Evolutionary conservation across 257 asterid species (phyloP).

Genomic region (Primulina huaijiensis): DNA sequence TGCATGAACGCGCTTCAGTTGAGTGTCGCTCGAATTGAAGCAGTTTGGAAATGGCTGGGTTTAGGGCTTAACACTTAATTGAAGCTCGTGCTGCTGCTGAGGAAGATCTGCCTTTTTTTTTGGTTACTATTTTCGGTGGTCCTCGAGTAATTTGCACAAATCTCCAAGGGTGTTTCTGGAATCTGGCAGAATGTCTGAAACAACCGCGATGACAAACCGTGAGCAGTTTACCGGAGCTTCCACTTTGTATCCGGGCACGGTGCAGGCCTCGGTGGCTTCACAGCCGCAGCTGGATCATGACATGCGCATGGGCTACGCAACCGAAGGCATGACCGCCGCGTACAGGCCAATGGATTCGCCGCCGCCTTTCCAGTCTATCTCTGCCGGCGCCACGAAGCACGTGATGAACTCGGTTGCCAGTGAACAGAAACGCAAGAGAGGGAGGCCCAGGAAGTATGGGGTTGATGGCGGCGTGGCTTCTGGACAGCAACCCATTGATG

Average conservation of each 20-base stretch:
- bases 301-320: slow-evolving; percentile 23
- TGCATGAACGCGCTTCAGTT: neutral
- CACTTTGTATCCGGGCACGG: slow-evolving; percentile 6
- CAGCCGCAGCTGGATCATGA: slow-evolving; percentile 21
- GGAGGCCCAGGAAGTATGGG: slow-evolving; percentile 42
- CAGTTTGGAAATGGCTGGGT: slow-evolving; percentile 1
- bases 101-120: slow-evolving; percentile 17
- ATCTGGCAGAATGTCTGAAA: slow-evolving; percentile 25
- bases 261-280: slow-evolving; percentile 5
- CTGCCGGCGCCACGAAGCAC: slow-evolving; percentile 12
- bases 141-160: neutral
- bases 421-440: slow-evolving; percentile 38
- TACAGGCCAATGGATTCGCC: slow-evolving; percentile 25
- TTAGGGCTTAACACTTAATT: slow-evolving; percentile 8
- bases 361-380: slow-evolving; percentile 5
- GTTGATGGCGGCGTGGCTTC: slow-evolving; percentile 27
- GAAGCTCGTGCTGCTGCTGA: neutral
- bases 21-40: neutral
- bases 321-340: slow-evolving; percentile 9
- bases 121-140: neutral
- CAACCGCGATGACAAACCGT: slow-evolving; percentile 20
- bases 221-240: slow-evolving; percentile 22
- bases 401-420: slow-evolving; percentile 7
- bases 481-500: neutral
- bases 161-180: neutral